Base-by-base conservation (phyloP, 2,329 filamentous ascomycete species). In the Atkinsonella hypoxylon region DNA sequence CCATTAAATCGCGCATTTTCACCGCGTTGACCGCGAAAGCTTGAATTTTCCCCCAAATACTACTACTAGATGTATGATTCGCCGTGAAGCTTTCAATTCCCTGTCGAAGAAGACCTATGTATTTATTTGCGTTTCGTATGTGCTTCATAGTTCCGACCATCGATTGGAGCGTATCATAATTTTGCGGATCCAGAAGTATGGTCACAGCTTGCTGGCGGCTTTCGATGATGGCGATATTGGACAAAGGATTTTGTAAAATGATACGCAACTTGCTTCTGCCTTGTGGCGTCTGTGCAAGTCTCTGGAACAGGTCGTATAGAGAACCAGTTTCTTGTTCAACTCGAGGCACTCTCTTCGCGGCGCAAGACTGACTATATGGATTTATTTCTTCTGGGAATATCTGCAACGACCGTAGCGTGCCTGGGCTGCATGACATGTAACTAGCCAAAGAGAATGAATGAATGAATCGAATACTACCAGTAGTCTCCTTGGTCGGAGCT, bases 351-450 rank as follows among this genome's bases (percentile, higher is more conserved):
- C 56, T 47, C 45, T 59, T 55, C 40, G 55, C 34, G 2, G 85
- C 86, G 67, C 85, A 83, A 58, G 83, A 86, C 55, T 91, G 85
- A 45, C 79, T 82, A 60, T 89, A 89, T 4, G 88, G 90, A 64
- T 95, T 89, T 11, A 79, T 79, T 63, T 96, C 90, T 1, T 85
- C 81, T 50, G 85, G 83, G 26, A 95, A 74, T 30, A 98, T 87
- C 59, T 96, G 91, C 9, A 98, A 75, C 1, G 89, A 89, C 13
- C 80, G 68, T 41, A 97, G 70, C 0, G 90, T 87, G 61, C 96
- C 89, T 2, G 78, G 71, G 57, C 88, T 93, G 57, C 96, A 74
- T 59, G 93, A 88, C 82, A 91, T 88, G 47, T 70, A 70, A 49
- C 73, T 63, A 38, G 67, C 65, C 22, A 95, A 70, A 32, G 77